Evolutionary conservation across 2,329 filamentous ascomycete genomes (phyloP).

Genomic region (Xylariaceae sp.): DNA sequence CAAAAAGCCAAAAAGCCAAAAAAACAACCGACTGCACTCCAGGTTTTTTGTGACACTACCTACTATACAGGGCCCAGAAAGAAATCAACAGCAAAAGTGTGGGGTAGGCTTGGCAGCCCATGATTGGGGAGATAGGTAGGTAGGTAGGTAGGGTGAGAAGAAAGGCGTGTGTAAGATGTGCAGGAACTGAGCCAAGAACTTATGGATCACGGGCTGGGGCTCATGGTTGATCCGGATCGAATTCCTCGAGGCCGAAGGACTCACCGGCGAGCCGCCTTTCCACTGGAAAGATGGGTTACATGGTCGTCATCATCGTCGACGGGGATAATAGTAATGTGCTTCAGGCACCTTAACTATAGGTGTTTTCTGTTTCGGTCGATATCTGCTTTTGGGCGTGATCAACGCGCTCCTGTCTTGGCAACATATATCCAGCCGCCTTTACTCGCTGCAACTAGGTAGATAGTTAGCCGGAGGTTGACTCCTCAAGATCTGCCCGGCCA

Average conservation of each 20-base stretch:
- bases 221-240: conserved; percentile 29
- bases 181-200: conserved; percentile 25
- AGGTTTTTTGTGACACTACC: conserved; percentile 26
- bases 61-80: conserved; percentile 2
- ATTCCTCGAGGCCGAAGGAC: conserved; percentile 26
- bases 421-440: conserved; percentile 8
- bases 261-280: conserved; percentile 12
- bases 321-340: conserved; percentile 3
- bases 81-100: conserved; percentile 26
- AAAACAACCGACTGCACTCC: conserved; percentile 26
- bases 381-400: conserved; percentile 17
- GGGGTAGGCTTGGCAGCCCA: conserved; percentile 26
- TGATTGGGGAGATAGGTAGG: conserved; percentile 15
- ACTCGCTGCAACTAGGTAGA: conserved; percentile 9
- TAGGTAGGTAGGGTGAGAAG: background rate
- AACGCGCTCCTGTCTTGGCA: conserved; percentile 12
- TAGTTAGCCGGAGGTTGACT: background rate
- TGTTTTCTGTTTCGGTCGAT: conserved; percentile 15
- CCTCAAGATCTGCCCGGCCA: no score
- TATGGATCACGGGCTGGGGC: conserved; percentile 20
- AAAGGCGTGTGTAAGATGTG: conserved; percentile 13
- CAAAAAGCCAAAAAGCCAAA: conserved; percentile 4
- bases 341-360: conserved; percentile 9
- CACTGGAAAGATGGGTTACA: conserved; percentile 17
- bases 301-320: conserved; percentile 13